Conservation (phyloP, 441 rosid genomes). For the Erodium texanum region DNA sequence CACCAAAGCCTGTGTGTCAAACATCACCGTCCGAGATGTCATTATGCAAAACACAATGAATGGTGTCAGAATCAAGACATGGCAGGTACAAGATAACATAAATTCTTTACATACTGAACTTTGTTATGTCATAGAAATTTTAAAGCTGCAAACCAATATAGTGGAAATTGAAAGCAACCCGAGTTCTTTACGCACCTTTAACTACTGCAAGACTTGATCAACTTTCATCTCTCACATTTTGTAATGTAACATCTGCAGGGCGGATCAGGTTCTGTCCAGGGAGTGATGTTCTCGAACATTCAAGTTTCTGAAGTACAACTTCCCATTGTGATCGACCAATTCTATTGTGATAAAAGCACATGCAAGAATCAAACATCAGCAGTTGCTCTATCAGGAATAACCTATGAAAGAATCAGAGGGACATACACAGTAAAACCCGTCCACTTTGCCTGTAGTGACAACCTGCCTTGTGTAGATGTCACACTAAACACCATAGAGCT, state of each 20-base stretch:
- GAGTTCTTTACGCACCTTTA: no score
- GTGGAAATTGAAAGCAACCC: no score
- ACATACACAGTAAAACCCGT: conserved; percentile 80
- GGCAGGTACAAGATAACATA: conserved; percentile 58
- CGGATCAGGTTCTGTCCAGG: conserved; percentile 77
- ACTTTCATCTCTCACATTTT: conserved; percentile 13
- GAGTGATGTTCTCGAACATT: conserved; percentile 80
- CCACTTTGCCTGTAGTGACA: conserved; percentile 88
- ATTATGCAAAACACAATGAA: conserved; percentile 78
- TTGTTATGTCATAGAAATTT: no score
- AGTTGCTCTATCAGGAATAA: conserved; percentile 79
- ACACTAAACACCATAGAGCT: conserved; percentile 55
- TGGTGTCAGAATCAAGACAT: conserved; percentile 91
- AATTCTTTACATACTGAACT: no score
- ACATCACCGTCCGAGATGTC: conserved; percentile 78
- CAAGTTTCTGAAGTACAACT: conserved; percentile 79
- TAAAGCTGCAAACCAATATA: no score
- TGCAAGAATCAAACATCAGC: conserved; percentile 88
- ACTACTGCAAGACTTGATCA: no score
- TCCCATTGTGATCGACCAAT: conserved; percentile 91
- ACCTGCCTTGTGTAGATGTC: conserved; percentile 64
- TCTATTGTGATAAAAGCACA: conserved; percentile 65
- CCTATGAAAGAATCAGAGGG: conserved; percentile 65
- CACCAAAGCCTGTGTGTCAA: conserved; percentile 89
- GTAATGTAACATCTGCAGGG: conserved; percentile 51